A percentile compares a stretch with the other conserved stretches of the same genome.
phyloP scores from a whole-genome alignment of 1,284 basidiomycete species.

The Marasmius tenuissimus region DNA sequence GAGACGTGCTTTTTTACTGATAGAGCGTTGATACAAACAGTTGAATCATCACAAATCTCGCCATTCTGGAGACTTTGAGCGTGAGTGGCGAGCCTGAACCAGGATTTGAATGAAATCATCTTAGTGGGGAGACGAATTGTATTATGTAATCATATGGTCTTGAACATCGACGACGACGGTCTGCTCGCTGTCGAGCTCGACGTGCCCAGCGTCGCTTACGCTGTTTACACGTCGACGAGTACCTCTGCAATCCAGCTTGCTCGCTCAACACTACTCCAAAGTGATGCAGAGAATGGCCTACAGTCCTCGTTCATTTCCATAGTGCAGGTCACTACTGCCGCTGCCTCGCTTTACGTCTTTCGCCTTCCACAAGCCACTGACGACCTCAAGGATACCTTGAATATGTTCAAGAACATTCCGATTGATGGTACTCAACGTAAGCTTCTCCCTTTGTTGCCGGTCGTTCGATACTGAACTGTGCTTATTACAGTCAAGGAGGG shows the following conservation, averaged over 20 bases:
- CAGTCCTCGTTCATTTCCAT: not conserved
- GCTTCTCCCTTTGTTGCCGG: not conserved
- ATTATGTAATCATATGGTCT: not conserved
- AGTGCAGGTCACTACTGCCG: not conserved
- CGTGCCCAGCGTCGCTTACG: not conserved
- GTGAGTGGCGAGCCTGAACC: not conserved
- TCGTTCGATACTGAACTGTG: too few relatives aligned
- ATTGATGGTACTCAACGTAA: not conserved
- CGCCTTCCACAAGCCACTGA: not conserved
- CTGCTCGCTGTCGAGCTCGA: conserved; percentile 11
- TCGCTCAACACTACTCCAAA: not conserved
- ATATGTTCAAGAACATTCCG: not conserved
- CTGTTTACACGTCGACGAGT: not conserved
- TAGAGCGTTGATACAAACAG: not conserved
- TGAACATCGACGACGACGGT: not conserved
- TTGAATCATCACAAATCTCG: not conserved
- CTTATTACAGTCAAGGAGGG: not conserved
- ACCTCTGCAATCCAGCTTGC: not conserved
- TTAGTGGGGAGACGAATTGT: not conserved
- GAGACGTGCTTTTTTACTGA: too few relatives aligned
- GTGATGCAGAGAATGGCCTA: not conserved
- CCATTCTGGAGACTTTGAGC: too few relatives aligned
- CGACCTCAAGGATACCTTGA: not conserved
- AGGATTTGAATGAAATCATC: not conserved
- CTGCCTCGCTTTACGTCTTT: not conserved